These are phyloP conservation scores for Strobilomyces dryophilus DNA, from an alignment of 768 basidiomycete species.

Conservation along the genomic window DNA sequence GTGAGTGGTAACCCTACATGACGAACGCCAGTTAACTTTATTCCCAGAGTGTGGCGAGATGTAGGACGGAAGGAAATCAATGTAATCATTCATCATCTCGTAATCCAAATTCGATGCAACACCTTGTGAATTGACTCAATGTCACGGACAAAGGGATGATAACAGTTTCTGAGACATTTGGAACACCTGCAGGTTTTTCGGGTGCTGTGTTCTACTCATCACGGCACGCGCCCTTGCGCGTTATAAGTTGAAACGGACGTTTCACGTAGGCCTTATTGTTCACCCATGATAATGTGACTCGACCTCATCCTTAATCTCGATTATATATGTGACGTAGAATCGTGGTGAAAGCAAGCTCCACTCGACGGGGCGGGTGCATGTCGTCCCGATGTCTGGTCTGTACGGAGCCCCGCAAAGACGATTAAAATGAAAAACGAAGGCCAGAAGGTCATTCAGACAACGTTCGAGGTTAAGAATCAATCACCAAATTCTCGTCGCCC, in stretches of 20 bases:
- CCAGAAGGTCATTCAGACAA: not conserved
- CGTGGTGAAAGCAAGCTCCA: not conserved
- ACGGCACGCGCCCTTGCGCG: conserved; percentile 4
- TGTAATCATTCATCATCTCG: not conserved
- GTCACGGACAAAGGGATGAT: not conserved
- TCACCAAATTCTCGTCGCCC: not conserved
- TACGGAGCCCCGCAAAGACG: not conserved
- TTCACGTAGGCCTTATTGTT: too few species aligned
- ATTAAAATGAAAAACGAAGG: not conserved
- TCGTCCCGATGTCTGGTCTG: not conserved
- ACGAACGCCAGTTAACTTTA: not conserved
- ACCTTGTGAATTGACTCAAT: not conserved
- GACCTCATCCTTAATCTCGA: too few species aligned
- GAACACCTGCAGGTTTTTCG: too few species aligned
- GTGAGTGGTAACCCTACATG: conserved; percentile 37
- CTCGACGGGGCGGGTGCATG: not conserved
- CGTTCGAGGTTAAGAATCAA: not conserved
- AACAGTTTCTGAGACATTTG: too few species aligned
- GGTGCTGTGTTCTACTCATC: not conserved
- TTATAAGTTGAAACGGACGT: too few species aligned
- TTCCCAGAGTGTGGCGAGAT: conserved; percentile 55
- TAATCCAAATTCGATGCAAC: not conserved
- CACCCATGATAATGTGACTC: too few species aligned
- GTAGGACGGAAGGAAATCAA: conserved; percentile 28
- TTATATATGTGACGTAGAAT: not conserved